Evolutionary conservation across 225 moss, liverwort and hornwort genomes (phyloP).

Genomic region (Sphagnum contortum): DNA sequence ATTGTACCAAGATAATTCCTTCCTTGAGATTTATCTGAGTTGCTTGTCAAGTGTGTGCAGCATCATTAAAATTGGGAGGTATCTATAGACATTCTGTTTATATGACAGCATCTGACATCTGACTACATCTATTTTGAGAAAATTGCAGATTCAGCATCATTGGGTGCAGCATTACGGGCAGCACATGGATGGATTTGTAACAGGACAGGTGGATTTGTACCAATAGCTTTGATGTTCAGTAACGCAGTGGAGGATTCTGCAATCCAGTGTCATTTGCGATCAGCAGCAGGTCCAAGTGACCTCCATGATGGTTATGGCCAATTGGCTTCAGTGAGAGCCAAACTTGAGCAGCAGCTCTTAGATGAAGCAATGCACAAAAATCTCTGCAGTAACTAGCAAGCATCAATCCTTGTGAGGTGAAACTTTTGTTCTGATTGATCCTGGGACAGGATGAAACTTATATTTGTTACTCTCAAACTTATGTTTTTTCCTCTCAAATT

Average conservation of each 20-base stretch:
- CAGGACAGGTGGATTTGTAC: conserved; percentile 26
- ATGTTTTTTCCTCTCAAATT: too few relatives aligned
- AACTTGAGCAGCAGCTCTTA: conserved; percentile 44
- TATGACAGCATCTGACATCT: not conserved
- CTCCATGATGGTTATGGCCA: conserved; percentile 34
- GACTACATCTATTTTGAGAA: too few relatives aligned
- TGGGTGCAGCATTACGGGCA: conserved; percentile 88
- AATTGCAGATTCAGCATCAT: conserved; percentile 75
- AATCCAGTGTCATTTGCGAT: conserved; percentile 35
- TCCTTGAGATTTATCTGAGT: not conserved
- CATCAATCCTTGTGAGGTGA: too few relatives aligned
- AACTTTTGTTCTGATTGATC: too few relatives aligned
- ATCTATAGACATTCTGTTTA: not conserved
- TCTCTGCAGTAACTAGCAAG: too few relatives aligned
- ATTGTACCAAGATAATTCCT: not conserved
- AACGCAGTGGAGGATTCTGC: conserved; percentile 26
- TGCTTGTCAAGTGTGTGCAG: too few relatives aligned
- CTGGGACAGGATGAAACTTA: too few relatives aligned
- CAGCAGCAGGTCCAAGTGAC: conserved; percentile 15
- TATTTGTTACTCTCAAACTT: too few relatives aligned
- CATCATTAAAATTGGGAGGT: too few relatives aligned
- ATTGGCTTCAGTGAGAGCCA: conserved; percentile 31
- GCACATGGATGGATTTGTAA: conserved; percentile 72
- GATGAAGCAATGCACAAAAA: conserved; percentile 6
- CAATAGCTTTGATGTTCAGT: conserved; percentile 36